Evolutionary conservation across 2,329 filamentous ascomycete species (phyloP).

Genomic region (Monosporascus sp.): DNA sequence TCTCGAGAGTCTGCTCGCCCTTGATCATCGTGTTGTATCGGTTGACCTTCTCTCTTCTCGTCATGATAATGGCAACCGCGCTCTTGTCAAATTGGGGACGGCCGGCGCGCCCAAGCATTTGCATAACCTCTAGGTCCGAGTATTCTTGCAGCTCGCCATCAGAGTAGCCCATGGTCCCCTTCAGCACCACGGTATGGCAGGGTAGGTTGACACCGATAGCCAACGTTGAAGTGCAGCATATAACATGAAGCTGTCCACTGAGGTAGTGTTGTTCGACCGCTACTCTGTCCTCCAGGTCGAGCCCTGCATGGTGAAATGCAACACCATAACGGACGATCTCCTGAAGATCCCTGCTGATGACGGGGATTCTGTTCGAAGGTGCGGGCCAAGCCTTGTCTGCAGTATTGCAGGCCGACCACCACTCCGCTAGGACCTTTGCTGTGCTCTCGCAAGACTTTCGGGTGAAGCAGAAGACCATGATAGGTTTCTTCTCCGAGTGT

Average conservation of each 20-base stretch:
- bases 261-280: conserved; percentile 65
- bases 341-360: conserved; percentile 57
- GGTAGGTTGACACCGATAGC: conserved; percentile 81
- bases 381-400: conserved; percentile 58
- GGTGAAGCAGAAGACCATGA: conserved; percentile 80
- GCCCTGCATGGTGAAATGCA: conserved; percentile 77
- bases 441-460: conserved; percentile 65
- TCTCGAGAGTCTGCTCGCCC: conserved; percentile 70
- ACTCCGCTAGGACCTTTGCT: conserved; percentile 60
- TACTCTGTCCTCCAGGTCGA: conserved; percentile 59
- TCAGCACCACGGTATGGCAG: conserved; percentile 77
- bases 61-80: conserved; percentile 76
- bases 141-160: conserved; percentile 62
- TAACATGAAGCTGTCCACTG: conserved; percentile 67
- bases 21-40: conserved; percentile 71
- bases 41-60: conserved; percentile 56
- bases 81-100: conserved; percentile 77
- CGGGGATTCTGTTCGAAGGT: conserved; percentile 44
- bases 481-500: conserved; percentile 67
- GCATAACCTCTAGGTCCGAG: conserved; percentile 79
- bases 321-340: conserved; percentile 52
- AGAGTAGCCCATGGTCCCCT: conserved; percentile 68
- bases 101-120: conserved; percentile 83
- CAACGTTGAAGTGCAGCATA: conserved; percentile 83
- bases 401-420: conserved; percentile 52